Evolutionary conservation across 1,139 yeast species (phyloP).

Genomic region (Candida smagusa): DNA sequence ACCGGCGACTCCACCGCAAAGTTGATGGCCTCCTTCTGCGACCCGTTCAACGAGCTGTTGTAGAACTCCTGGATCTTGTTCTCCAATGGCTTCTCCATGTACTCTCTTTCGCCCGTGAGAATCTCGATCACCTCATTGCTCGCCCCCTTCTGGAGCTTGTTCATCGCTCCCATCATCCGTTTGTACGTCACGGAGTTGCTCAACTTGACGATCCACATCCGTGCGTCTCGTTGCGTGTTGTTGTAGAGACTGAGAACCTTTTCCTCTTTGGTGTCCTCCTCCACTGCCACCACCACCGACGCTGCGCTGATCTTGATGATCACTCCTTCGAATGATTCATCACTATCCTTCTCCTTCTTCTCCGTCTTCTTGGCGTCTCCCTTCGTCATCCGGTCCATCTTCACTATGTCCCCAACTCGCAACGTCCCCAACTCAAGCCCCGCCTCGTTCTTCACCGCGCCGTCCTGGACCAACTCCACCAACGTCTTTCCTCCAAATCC

Average conservation of each 20-base stretch:
- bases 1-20: conserved; percentile 42
- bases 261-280: conserved; percentile 55
- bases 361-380: conserved; percentile 17
- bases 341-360: conserved; percentile 19
- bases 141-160: conserved; percentile 54
- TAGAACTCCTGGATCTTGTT: conserved; percentile 27
- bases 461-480: conserved; percentile 63
- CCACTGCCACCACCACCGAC: conserved; percentile 51
- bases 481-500: conserved; percentile 80
- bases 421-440: conserved; percentile 53
- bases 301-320: conserved; percentile 48
- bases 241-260: conserved; percentile 42
- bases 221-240: conserved; percentile 36
- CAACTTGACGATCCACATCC: conserved; percentile 65
- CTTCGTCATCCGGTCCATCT: conserved; percentile 37
- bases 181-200: conserved; percentile 68
- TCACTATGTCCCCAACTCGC: conserved; percentile 76
- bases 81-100: conserved; percentile 12
- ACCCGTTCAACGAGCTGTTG: conserved; percentile 56
- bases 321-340: conserved; percentile 54
- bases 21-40: conserved; percentile 53
- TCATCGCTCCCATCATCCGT: conserved; percentile 78
- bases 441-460: conserved; percentile 45
- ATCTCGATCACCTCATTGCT: conserved; percentile 40
- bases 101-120: conserved; percentile 42